Evolutionary conservation across 495 filamentous ascomycete genomes (phyloP), one percentile per base, ranked within the genome.

Genomic region (Cladorrhinum samala): DNA sequence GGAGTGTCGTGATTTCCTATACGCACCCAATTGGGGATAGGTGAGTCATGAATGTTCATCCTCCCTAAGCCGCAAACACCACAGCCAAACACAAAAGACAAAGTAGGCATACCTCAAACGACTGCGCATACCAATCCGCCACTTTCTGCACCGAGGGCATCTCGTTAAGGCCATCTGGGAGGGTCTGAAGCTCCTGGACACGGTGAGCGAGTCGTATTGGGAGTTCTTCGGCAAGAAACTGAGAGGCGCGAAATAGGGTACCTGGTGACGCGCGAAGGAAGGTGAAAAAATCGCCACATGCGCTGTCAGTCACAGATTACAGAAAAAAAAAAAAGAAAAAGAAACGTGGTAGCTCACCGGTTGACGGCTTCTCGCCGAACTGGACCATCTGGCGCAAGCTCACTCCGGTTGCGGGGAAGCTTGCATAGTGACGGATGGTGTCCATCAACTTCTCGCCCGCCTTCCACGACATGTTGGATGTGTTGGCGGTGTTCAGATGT

Each of bases 371-470:
- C 68, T 94, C 89, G 50, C 94, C 94, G 72, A 97, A 98, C 69
- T 97, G 93, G 45, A 98, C 93, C 93, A 97, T 97, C 77, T 98
- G 93, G 68, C 93, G 80, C 68, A 98, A 75, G 62, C 90, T 95
- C 61, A 96, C 91, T 56, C 93, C 93, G 37, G 94, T 98, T 54
- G 93, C 93, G 53, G 94, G 94, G 71, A 97, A 97, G 76, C 83
- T 86, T 67, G 89, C 87, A 80, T 96, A 96, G 77, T 96, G 92
- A 69, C 87, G 89, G 87, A 98, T 98, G 83, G 87, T 95, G 59
- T 95, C 86, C 90, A 95, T 92, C 85, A 98, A 70, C 72, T 81
- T 75, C 72, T 93, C 88, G 49, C 88, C 85, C 70, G 80, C 82
- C 77, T 86, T 95, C 91, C 91, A 96, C 74, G 81, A 78, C 87